Evolutionary conservation across 2,329 filamentous ascomycete species (phyloP).

Genomic region (Venturia asperata): DNA sequence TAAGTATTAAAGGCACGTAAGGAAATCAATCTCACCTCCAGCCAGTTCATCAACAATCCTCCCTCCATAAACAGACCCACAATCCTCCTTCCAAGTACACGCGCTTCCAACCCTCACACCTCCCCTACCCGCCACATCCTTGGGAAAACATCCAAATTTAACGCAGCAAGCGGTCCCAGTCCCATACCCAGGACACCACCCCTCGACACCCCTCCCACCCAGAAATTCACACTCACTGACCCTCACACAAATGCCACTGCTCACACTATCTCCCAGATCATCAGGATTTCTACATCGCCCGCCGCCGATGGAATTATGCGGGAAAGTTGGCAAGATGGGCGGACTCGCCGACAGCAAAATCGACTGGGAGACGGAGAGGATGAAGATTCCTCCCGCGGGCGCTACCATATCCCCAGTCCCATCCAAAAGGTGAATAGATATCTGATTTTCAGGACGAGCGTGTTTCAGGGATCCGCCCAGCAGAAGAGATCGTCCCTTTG

Average conservation of each 20-base stretch:
- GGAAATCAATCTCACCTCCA: not conserved
- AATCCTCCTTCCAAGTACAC: slow-evolving; percentile 2
- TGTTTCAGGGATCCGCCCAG: not conserved
- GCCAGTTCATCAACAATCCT: slow-evolving; percentile 8
- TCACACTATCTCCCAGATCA: not conserved
- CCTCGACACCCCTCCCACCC: not conserved
- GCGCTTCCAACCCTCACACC: not conserved
- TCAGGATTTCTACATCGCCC: slow-evolving; percentile 3
- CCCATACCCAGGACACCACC: not conserved
- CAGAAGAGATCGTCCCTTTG: not conserved
- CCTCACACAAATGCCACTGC: slow-evolving; percentile 4
- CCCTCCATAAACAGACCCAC: not conserved
- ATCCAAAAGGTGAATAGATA: not conserved
- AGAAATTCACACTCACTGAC: not conserved
- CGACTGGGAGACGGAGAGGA: not conserved
- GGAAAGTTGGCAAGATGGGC: slow-evolving; percentile 1
- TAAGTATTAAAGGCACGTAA: not conserved
- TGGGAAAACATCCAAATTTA: slow-evolving; percentile 2
- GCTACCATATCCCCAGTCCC: not conserved
- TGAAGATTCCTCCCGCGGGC: not conserved
- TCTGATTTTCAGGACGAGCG: not conserved
- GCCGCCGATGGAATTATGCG: not conserved
- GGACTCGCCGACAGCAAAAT: not conserved
- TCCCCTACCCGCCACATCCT: not conserved
- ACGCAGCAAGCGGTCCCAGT: not conserved